A percentile compares a stretch with the other conserved stretches of the same genome.
These are phyloP conservation scores for Aspergillus ellipticus DNA, from an alignment of 495 filamentous ascomycete genomes.

Conservation along the genomic window DNA sequence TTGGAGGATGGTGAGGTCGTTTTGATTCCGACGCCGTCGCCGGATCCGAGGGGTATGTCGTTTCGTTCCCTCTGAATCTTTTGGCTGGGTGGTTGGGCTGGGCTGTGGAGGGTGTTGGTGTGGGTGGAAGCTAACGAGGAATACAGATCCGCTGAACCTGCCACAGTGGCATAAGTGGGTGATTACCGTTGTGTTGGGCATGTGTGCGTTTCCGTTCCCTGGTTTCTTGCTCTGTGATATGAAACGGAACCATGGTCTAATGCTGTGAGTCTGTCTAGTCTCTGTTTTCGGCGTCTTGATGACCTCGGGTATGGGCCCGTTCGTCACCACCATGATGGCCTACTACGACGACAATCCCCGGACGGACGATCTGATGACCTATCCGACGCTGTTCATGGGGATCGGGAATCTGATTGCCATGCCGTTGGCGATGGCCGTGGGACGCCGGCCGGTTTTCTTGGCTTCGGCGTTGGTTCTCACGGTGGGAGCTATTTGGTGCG, in stretches of 20 bases:
- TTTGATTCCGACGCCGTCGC: conserved; percentile 23
- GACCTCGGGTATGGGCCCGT: conserved; percentile 25
- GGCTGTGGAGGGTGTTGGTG: background rate
- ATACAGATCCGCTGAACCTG: conserved; percentile 25
- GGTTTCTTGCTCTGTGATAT: no score
- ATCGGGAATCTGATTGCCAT: conserved; percentile 26
- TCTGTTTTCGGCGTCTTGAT: conserved; percentile 14
- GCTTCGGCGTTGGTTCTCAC: conserved; percentile 20
- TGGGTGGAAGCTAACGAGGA: background rate
- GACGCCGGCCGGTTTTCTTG: conserved; percentile 25
- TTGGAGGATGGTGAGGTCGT: conserved; percentile 16
- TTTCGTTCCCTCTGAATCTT: background rate
- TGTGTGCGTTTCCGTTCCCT: conserved; percentile 11
- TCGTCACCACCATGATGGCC: conserved; percentile 12
- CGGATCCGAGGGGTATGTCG: conserved; percentile 22
- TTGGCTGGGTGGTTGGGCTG: background rate
- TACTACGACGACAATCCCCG: conserved; percentile 21
- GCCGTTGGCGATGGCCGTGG: conserved; percentile 19
- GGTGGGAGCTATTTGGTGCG: conserved; percentile 21
- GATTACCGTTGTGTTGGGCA: conserved; percentile 14
- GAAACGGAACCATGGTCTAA: no score
- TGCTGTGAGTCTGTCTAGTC: background rate
- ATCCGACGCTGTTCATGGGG: conserved; percentile 30
- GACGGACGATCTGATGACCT: conserved; percentile 22
- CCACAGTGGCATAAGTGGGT: conserved; percentile 25